phyloP scores from a whole-genome alignment of 352 stramenopile genomes.

The Phytophthora ramorum region DNA sequence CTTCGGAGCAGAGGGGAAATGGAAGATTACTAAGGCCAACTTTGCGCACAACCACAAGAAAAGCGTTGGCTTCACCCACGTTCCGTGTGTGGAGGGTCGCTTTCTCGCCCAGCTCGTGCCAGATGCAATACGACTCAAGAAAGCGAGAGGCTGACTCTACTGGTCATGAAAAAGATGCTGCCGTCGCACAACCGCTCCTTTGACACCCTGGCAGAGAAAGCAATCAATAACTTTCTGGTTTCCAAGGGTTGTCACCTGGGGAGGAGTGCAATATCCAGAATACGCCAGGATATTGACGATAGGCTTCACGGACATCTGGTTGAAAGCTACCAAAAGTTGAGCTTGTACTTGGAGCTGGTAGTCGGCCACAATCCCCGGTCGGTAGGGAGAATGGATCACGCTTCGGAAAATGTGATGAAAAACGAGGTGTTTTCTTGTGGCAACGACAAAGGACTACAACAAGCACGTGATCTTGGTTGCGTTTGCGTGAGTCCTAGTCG shows the following conservation, averaged over 20 bases:
- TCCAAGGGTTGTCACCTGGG: neutral
- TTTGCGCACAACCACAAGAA: slow-evolving; percentile 8
- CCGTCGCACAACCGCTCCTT: neutral
- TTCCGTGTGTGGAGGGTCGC: neutral
- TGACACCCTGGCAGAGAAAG: neutral
- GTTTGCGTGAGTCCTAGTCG: no score
- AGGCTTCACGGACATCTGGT: neutral
- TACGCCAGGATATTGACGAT: slow-evolving; percentile 2
- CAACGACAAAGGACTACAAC: no score
- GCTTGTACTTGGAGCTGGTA: neutral
- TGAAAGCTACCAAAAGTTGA: neutral
- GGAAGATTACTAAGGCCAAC: slow-evolving; percentile 12
- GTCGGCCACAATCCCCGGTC: neutral
- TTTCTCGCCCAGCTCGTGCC: neutral
- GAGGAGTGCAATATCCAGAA: neutral
- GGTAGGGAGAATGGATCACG: neutral
- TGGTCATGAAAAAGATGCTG: slow-evolving; percentile 1
- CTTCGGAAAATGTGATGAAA: neutral
- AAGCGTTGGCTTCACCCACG: neutral
- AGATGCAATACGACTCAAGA: slow-evolving; percentile 6
- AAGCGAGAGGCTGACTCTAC: neutral
- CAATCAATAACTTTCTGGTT: slow-evolving; percentile 1
- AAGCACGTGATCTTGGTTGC: no score
- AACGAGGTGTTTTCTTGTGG: no score
- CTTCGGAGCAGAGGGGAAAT: neutral